Base-by-base conservation (phyloP, 345 rosid genomes). In the Rhizophora mangle region DNA sequence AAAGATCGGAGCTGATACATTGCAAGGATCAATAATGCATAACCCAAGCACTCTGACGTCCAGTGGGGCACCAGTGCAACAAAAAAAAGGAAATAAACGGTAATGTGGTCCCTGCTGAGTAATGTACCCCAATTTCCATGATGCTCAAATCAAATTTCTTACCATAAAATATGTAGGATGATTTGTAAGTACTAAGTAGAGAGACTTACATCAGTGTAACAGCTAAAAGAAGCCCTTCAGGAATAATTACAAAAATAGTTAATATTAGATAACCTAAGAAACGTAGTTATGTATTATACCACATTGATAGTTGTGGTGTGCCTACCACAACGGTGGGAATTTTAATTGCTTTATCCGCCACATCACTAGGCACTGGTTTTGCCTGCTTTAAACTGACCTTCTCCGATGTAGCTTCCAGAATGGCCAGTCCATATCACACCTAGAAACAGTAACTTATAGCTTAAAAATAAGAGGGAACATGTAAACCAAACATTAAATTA, bases 201-300 rank as follows among this genome's bases (percentile, higher is more conserved):
- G 62, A 67, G 60, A 79, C 96, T 88, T 83, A 96, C 97, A 97
- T 96, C 78, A 96, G 83, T 27, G 97, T 96, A 69, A 96, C 98
- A 71, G 97, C 98, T 79, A 92, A 70, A 52, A 98, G 98, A 75
- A 96, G 93, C 75, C 99, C 99, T 71, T 96, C 97, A 37, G 98
- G 98, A 74, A 96, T 97, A 79, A 92, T 98, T 56, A 96, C 99
- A 54, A 92, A 95, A 76, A 92, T 90, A 27, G 98, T 92, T 32
- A 92, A n/a, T 2, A 63, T 67, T 27, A 62, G 67, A 31, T 67
- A 32, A 61, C 29, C 30, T 53, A 18, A 52, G 59, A 39, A 54
- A 29, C 56, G 56, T 31, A n/a, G 36, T 52, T 16, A 72, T 15
- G 6, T 11, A 85, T 96, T 27, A 26, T 53, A 24, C 10, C 43